phyloP scores from a whole-genome alignment of 169 alveolate species.

The Theileria equi region DNA sequence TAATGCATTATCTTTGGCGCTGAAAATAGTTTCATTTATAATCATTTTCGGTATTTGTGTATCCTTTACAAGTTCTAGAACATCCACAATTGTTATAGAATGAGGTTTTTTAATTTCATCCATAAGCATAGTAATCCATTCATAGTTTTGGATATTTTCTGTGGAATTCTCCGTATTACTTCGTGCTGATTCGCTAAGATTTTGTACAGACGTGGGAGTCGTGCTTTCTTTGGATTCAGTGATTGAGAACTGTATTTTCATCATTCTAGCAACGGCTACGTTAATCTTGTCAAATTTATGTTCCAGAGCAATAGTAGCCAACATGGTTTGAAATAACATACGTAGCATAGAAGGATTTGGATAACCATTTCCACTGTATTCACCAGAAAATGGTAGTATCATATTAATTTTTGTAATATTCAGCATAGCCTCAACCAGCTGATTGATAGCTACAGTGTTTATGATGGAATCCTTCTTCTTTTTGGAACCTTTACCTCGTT shows the following conservation, averaged over 20 bases:
- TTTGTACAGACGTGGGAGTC: background rate
- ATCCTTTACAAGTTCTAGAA: conserved; percentile 52
- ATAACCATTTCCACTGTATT: conserved; percentile 45
- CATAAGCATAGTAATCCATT: conserved; percentile 38
- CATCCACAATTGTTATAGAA: conserved; percentile 62
- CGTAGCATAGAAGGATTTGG: conserved; percentile 39
- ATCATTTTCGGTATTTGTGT: conserved; percentile 53
- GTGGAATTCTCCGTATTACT: background rate
- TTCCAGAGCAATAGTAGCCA: conserved; percentile 22
- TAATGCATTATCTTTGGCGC: conserved; percentile 55
- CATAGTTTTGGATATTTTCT: conserved; percentile 7
- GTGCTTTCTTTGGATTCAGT: background rate
- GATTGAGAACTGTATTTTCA: conserved; percentile 12
- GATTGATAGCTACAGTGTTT: conserved; percentile 41
- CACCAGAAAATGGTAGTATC: conserved; percentile 28
- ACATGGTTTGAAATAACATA: conserved; percentile 33
- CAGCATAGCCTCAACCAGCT: conserved; percentile 36
- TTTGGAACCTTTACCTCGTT: conserved; percentile 20
- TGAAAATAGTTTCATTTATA: conserved; percentile 57
- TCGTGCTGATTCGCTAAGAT: background rate
- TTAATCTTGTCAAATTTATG: conserved; percentile 15
- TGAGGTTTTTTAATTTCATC: conserved; percentile 65
- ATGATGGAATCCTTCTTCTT: conserved; percentile 16
- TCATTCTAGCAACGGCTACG: conserved; percentile 39
- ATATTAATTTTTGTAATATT: background rate